Conservation (phyloP, 2,329 filamentous ascomycete species). For the Lasiodiplodia hormozganensis region DNA sequence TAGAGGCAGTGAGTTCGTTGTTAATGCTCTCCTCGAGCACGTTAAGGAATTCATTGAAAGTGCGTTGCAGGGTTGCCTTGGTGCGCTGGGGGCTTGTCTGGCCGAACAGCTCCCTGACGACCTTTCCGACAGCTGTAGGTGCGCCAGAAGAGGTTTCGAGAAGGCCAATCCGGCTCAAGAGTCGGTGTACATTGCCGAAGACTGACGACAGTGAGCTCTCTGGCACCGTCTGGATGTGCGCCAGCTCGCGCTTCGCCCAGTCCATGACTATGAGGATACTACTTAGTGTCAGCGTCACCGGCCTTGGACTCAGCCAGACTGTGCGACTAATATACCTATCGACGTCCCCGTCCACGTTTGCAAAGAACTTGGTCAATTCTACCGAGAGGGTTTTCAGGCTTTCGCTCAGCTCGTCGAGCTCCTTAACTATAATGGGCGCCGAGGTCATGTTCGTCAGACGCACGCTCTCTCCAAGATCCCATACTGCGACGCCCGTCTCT, state of each 20-base stretch:
- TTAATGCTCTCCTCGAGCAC: conserved; percentile 90
- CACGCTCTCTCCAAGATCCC: conserved; percentile 92
- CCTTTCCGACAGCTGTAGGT: conserved; percentile 71
- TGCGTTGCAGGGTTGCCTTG: conserved; percentile 79
- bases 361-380: conserved; percentile 90
- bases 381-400: conserved; percentile 83
- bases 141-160: conserved; percentile 47
- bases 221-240: conserved; percentile 68
- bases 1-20: conserved; percentile 79
- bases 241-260: conserved; percentile 87
- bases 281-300: conserved; percentile 35
- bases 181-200: conserved; percentile 82
- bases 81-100: conserved; percentile 82
- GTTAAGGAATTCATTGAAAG: conserved; percentile 85
- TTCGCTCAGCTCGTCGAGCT: conserved; percentile 85
- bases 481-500: conserved; percentile 90
- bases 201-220: conserved; percentile 71
- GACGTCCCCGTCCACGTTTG: conserved; percentile 90
- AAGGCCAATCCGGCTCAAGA: conserved; percentile 68
- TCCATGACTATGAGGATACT: conserved; percentile 95
- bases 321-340: conserved; percentile 66
- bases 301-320: conserved; percentile 25
- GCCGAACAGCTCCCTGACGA: conserved; percentile 78
- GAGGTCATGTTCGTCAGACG: conserved; percentile 90
- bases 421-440: conserved; percentile 81